These are phyloP conservation scores for Sporothrix pseudoabietina DNA, from an alignment of 2,329 filamentous ascomycete genomes.

Conservation along the genomic window DNA sequence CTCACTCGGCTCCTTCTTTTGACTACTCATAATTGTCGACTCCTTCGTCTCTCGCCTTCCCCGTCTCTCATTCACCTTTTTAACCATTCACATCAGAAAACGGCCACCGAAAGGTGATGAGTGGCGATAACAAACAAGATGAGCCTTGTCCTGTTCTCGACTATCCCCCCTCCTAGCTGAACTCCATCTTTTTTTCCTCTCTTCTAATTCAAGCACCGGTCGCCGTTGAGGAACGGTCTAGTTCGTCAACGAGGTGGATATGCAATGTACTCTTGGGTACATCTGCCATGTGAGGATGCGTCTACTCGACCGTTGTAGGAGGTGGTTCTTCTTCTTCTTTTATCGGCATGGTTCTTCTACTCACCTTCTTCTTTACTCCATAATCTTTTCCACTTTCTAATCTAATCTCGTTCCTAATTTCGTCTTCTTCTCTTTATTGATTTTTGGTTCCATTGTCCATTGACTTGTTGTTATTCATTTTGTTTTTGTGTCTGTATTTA, in stretches of 20 bases:
- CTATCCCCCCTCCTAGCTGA: neutral
- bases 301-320: neutral
- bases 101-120: constrained; percentile 1
- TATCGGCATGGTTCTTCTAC: neutral
- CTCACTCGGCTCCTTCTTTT: neutral
- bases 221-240: constrained; percentile 13
- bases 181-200: neutral
- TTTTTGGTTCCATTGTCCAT: neutral
- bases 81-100: neutral
- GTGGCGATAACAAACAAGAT: neutral
- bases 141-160: neutral
- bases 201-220: neutral
- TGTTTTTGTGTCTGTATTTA: neutral
- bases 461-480: neutral
- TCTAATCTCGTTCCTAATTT: neutral
- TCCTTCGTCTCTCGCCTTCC: neutral
- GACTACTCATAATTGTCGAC: neutral
- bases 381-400: neutral
- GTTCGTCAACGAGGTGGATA: neutral
- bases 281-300: neutral
- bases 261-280: neutral
- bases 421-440: neutral
- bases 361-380: neutral
- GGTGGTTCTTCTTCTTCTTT: constrained; percentile 13
- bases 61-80: neutral